Base-by-base conservation (phyloP, 805 yeast species). In the Teunomyces lycoperdinae region DNA sequence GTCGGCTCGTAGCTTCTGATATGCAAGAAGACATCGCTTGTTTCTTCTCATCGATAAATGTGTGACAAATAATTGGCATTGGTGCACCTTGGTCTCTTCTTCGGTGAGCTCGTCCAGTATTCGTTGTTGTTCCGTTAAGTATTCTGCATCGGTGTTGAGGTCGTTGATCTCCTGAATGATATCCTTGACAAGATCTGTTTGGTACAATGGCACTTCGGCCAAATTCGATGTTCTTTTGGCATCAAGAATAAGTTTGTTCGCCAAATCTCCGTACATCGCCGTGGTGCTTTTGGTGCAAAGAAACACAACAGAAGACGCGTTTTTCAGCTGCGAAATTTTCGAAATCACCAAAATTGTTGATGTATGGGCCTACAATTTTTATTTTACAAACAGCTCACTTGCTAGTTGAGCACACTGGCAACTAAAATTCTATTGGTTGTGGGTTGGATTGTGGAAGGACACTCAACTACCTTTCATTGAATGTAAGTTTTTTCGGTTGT, bases 1-100 rank as follows among this genome's bases (percentile, higher is more conserved):
- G 40, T 78, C 79, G 2, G 92, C 81, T 45, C 99, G 71, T 30
- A 81, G 75, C 50, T 77, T 75, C 61, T 91, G 88, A 60, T 94
- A 90, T 0, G 96, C 97, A 44, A 94, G 62, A 32, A 94, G 62
- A 63, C 97, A 89, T 44, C 99, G 71, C 63, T 94, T 95, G 70
- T 95, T 91, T 44, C 98, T 70, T 51, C 94, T 77, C 83, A 90
- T 83, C 39, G 89, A 82, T 26, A 91, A 66, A 52, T 83, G 85
- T 5, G 87, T 81, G 5, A 87, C 87, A 61, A 85, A 83, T 13
- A 79, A 67, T 54, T 83, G 89, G 50, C 87, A 80, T 58, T 83
- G 80, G 45, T 79, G 76, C 34, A 79, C 72, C 51, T 79, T 72
- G 57, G 68, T 70, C 50, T 69, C 70, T 30, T 67, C 74, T 34